Base-by-base conservation (phyloP, 2,329 filamentous ascomycete genomes). In the Torrubiella hemipterigena region DNA sequence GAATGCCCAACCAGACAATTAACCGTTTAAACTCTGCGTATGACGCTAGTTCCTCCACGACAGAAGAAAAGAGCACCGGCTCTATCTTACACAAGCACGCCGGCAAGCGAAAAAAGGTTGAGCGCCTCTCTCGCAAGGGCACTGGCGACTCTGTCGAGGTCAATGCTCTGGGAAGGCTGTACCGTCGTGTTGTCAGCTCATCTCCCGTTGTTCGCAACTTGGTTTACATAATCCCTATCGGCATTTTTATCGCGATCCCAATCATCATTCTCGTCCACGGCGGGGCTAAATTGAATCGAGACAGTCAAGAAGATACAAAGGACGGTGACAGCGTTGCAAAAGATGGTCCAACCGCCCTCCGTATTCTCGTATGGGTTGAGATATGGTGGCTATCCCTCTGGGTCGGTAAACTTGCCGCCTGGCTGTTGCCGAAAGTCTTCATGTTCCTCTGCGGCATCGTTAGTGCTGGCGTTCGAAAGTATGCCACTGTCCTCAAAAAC, bases 361-460 rank as follows among this genome's bases (percentile, higher is more conserved):
- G 66, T 29, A 61, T 83, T 29, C 81, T 81, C 44, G 57, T 78
- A 29, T 81, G 77, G 78, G 66, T 82, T 42, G 71, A 81, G 46
- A 62, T 78, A 31, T 63, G 77, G 21, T 83, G 78, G 78, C 54
- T 77, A 23, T 64, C 67, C 7, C 62, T 81, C 9, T 83, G 78
- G 78, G 58, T 64, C 13, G 74, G 69, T 41, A 83, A 82, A 55
- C 54, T 80, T 26, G 61, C 74, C 9, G 71, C 77, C 11, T 72
- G 73, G 50, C 47, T 69, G 12, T 47, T 80, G 3, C 77, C 78
- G 0, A 53, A 59, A 23, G 40, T 72, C 31, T 82, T 82, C 53
- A 76, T 81, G 64, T 77, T 79, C 45, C 67, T 80, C 42, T 71
- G 67, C 39, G 78, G 78, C 34, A 72, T 82, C 18, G 68, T 82